Conservation (phyloP, 2,329 filamentous ascomycete genomes). For the Bertia moriformis region DNA sequence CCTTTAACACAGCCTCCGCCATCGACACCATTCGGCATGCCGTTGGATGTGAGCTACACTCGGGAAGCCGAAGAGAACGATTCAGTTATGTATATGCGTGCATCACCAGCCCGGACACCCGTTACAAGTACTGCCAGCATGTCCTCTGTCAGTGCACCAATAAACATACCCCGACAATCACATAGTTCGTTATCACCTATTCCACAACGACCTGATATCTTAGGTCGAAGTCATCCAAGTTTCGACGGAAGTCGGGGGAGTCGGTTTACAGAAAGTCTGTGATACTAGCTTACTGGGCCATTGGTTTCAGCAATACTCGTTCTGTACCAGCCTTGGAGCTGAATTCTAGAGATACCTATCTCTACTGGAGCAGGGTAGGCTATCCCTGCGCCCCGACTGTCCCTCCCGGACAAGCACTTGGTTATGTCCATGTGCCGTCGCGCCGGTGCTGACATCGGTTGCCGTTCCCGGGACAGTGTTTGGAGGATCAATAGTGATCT, state of each 20-base stretch:
- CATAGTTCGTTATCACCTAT: neutral
- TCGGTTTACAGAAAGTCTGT: slow-evolving; percentile 1
- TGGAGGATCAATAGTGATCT: no score
- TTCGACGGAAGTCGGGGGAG: neutral
- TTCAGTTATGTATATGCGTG: neutral
- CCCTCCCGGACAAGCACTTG: no score
- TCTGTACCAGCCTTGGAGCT: no score
- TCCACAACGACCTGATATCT: neutral
- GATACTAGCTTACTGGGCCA: no score
- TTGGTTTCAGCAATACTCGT: no score
- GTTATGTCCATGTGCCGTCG: no score
- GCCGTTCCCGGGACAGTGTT: no score
- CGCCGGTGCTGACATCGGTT: no score
- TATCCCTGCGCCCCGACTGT: no score
- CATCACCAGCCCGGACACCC: neutral
- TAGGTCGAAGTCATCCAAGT: neutral
- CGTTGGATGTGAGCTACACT: neutral
- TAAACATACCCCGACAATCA: neutral
- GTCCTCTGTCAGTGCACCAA: neutral
- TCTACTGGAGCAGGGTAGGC: no score
- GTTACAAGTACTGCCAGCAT: neutral
- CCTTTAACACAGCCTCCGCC: neutral
- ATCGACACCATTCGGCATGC: neutral
- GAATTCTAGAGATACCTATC: no score
- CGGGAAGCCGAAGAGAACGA: neutral